Conservation (phyloP, 2,329 filamentous ascomycete species). For the Aspergillus cejpii region DNA sequence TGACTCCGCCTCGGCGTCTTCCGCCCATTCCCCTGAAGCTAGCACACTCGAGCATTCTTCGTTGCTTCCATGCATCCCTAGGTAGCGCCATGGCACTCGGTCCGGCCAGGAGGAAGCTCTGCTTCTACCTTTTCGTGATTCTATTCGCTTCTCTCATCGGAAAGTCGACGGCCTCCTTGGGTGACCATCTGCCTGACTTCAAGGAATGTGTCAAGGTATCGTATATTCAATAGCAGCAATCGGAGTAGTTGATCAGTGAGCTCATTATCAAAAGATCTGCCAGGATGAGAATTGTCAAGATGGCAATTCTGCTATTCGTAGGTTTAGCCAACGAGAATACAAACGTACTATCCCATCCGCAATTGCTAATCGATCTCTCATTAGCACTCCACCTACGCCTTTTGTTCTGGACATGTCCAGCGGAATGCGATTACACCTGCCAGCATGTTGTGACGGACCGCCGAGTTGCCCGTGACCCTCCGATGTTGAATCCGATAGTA, state of each 20-base stretch:
- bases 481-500: slow-evolving; percentile 61
- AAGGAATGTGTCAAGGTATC: slow-evolving; percentile 72
- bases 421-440: slow-evolving; percentile 97
- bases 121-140: slow-evolving; percentile 27
- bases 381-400: slow-evolving; percentile 76
- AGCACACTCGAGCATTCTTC: slow-evolving; percentile 6
- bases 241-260: slow-evolving; percentile 2
- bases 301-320: slow-evolving; percentile 64
- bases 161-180: slow-evolving; percentile 60
- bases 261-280: slow-evolving; percentile 58
- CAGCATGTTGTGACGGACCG: slow-evolving; percentile 80
- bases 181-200: slow-evolving; percentile 83
- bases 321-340: slow-evolving; percentile 27
- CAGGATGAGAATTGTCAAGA: slow-evolving; percentile 68
- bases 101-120: slow-evolving; percentile 14
- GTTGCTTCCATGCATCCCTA: slow-evolving; percentile 8
- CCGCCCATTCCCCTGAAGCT: slow-evolving; percentile 10
- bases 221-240: slow-evolving; percentile 17
- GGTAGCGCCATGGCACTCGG: slow-evolving; percentile 28
- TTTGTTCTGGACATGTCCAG: slow-evolving; percentile 83
- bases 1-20: background rate
- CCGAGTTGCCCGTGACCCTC: slow-evolving; percentile 59
- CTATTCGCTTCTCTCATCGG: slow-evolving; percentile 31
- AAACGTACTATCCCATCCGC: slow-evolving; percentile 1
- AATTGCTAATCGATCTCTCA: slow-evolving; percentile 9